Evolutionary conservation across 2,329 filamentous ascomycete species (phyloP).

Genomic region (Pseudogymnoascus sp.): DNA sequence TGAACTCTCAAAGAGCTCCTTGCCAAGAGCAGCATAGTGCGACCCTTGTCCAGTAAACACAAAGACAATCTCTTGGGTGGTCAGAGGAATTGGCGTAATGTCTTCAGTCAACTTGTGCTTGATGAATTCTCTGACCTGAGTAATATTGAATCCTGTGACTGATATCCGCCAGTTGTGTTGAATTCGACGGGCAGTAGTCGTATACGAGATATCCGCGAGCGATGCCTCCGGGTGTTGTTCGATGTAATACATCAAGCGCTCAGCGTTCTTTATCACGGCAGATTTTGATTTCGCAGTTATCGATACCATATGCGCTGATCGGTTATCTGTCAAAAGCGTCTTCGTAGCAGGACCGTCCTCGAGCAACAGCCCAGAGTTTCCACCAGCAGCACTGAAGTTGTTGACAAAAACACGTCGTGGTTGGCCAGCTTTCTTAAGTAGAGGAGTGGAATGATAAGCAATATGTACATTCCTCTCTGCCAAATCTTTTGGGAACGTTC

Average conservation of each 20-base stretch:
- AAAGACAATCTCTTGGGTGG: constrained; percentile 27
- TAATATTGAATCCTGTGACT: constrained; percentile 38
- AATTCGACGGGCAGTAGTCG: constrained; percentile 42
- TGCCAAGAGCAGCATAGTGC: constrained; percentile 31
- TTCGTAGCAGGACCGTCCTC: constrained; percentile 31
- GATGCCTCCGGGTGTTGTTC: constrained; percentile 15
- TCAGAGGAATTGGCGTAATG: constrained; percentile 35
- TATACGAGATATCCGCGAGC: constrained; percentile 28
- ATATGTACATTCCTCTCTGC: constrained; percentile 33
- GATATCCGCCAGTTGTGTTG: constrained; percentile 54
- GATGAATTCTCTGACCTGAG: constrained; percentile 44
- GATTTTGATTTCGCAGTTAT: constrained; percentile 41
- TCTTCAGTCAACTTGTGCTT: constrained; percentile 41
- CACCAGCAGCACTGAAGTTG: constrained; percentile 42
- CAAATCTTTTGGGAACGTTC: constrained; percentile 30
- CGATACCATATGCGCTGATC: constrained; percentile 39
- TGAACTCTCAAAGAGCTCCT: constrained; percentile 31
- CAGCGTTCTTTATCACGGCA: constrained; percentile 14
- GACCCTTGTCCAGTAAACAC: constrained; percentile 29
- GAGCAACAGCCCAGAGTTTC: constrained; percentile 29
- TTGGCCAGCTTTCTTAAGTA: constrained; percentile 25
- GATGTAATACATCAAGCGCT: constrained; percentile 16
- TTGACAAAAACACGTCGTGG: constrained; percentile 40
- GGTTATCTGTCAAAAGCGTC: constrained; percentile 34
- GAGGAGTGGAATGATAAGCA: constrained; percentile 29